phyloP scores from a whole-genome alignment of 2,329 filamentous ascomycete species.

The Claviceps fusiformis region DNA sequence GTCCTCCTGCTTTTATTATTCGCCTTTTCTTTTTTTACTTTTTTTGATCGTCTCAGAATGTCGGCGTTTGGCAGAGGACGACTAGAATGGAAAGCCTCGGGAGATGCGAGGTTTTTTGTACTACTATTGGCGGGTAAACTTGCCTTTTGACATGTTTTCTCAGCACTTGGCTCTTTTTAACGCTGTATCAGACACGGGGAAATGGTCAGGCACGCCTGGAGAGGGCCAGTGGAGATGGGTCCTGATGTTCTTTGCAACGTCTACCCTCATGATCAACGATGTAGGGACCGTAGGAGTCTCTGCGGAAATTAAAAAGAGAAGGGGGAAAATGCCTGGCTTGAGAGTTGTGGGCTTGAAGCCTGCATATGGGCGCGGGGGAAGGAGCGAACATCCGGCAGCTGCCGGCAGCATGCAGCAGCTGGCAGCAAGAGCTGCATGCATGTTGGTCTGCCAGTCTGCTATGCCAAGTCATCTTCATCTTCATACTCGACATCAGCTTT shows the following conservation, averaged over 20 bases:
- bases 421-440: no score
- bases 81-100: background rate
- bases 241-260: background rate
- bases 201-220: background rate
- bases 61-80: constrained; percentile 4
- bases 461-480: no score
- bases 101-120: background rate
- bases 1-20: background rate
- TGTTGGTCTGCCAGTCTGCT: background rate
- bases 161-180: background rate
- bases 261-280: background rate
- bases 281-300: background rate
- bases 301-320: background rate
- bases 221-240: background rate
- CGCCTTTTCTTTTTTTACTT: background rate
- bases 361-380: background rate
- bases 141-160: background rate
- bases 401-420: no score
- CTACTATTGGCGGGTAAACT: background rate
- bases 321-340: no score
- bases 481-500: no score
- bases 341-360: no score
- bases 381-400: background rate
- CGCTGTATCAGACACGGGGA: background rate
- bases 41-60: background rate